Evolutionary conservation across 257 asterid genomes (phyloP), one percentile per base, ranked within the genome.

Genomic region (Eustoma russellianum): DNA sequence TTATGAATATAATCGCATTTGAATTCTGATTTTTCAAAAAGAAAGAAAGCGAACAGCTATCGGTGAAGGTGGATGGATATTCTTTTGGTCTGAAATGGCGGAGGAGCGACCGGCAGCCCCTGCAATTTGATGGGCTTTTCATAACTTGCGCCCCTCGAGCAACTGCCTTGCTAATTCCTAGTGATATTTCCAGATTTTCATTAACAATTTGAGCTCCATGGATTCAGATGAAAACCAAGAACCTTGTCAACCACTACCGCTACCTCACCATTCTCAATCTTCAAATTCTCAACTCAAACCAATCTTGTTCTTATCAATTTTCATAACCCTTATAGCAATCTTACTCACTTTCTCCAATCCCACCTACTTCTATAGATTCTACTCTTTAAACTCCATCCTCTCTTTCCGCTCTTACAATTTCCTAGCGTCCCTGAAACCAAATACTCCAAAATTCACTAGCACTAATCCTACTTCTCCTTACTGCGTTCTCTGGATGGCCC

Each of bases 401-500:
- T 61, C 45, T 15, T 70, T 62, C 30, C 62, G 24, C 46, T 16
- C 50, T 15, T 55, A 69, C 57, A 13, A 59, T 33, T 48, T 75
- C 70, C 46, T 45, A 5, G 63, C 69, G 9, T 34, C 13, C 30
- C 62, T 28, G 6, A 68, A 55, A 1, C 62, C 35, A 46, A 59
- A 48, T n/a, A 19, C 52, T 5, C 38, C 59, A 50, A 56, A 45
- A 7, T 41, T 48, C 46, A 17, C 13, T n/a, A 48, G 17, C 50
- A 11, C 50, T 55, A 24, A 9, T 13, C 53, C 46, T 41, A 70
- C 53, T 33, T 50, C 88, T 46, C 67, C 88, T 34, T 71, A 68
- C 45, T 89, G 97, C 48, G 70, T 89, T 1, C 73, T 81, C 18
- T 89, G 97, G 97, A 86, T 89, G 97, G 97, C 95, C 33, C 97